phyloP scores from a whole-genome alignment of 2,329 filamentous ascomycete genomes.

The Pleomassaria siparia region DNA sequence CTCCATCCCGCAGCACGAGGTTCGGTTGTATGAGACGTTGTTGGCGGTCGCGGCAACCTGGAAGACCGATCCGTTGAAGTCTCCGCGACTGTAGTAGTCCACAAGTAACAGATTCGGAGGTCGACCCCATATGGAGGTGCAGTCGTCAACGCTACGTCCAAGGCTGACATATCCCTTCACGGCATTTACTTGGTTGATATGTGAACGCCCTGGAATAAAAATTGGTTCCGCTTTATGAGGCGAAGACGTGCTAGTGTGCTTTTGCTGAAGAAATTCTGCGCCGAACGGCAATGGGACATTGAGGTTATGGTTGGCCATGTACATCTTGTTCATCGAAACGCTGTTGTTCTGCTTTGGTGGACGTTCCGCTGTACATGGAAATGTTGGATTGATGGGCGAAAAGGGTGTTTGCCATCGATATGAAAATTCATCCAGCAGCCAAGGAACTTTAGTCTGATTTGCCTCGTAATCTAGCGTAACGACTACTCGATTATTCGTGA shows the following conservation, averaged over 20 bases:
- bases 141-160: constrained; percentile 28
- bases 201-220: constrained; percentile 39
- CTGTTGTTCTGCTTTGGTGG: constrained; percentile 64
- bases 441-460: constrained; percentile 76
- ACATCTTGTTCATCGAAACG: constrained; percentile 63
- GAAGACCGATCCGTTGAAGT: constrained; percentile 39
- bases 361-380: constrained; percentile 78
- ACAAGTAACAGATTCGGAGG: constrained; percentile 41
- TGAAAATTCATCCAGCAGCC: constrained; percentile 83
- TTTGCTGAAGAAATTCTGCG: too few relatives aligned
- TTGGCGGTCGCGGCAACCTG: constrained; percentile 55
- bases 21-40: constrained; percentile 22
- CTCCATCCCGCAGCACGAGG: constrained; percentile 25
- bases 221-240: constrained; percentile 43
- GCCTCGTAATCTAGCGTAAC: constrained; percentile 51
- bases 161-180: constrained; percentile 29
- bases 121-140: constrained; percentile 31
- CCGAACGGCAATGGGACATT: constrained; percentile 59
- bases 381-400: constrained; percentile 66
- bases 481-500: constrained; percentile 33
- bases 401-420: constrained; percentile 93
- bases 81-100: constrained; percentile 40
- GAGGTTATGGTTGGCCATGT: constrained; percentile 88
- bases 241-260: not conserved
- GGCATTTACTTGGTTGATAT: constrained; percentile 33